Evolutionary conservation across 495 filamentous ascomycete species (phyloP), one percentile per base, ranked within the genome.

Genomic region (Aspergillus hancockii): DNA sequence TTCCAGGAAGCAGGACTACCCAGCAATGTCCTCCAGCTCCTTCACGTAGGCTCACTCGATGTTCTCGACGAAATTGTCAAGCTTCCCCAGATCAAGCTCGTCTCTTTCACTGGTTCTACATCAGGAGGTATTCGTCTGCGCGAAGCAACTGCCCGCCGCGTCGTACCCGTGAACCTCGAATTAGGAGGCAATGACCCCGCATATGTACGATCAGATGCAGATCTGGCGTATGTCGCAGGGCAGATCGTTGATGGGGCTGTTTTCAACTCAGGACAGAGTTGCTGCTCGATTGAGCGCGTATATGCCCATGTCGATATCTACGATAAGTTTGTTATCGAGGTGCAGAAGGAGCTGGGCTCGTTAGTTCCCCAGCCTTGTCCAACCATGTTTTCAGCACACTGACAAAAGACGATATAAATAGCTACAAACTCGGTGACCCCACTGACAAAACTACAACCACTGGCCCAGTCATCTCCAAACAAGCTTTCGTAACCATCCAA

Each of bases 261-360:
- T 40, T 98, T 97, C 80, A 98, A 97, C 75, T 95, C 91, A 31
- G 94, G 94, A 21, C 94, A 98, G 73, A 96, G 92, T 65, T 98
- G 94, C 78, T 98, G 94, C 74, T 87, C 89, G 7, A 82, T 98
- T 51, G 94, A 97, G 76, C 82, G 94, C 25, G 86, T 98, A 8
- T 98, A 98, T 63, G 94, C 97, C 2, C 87, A 93, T 61, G 90
- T 90, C 54, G 85, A 81, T 54, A 83, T 98, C 56, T 86, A 98
- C 67, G 90, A 95, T 59, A 70, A 84, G 8, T 95, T 98, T 64
- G 79, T 97, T 12, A 72, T 81, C 36, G 88, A 87, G 16, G 78
- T 90, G 18, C 88, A 93, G 66, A 85, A 88, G 40, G 91, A 96
- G 31, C 78, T 98, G 31, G 87, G 64, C 45, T 60, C 61, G 74